Conservation (phyloP, 495 filamentous ascomycete genomes). For the Neurospora hispaniola region DNA sequence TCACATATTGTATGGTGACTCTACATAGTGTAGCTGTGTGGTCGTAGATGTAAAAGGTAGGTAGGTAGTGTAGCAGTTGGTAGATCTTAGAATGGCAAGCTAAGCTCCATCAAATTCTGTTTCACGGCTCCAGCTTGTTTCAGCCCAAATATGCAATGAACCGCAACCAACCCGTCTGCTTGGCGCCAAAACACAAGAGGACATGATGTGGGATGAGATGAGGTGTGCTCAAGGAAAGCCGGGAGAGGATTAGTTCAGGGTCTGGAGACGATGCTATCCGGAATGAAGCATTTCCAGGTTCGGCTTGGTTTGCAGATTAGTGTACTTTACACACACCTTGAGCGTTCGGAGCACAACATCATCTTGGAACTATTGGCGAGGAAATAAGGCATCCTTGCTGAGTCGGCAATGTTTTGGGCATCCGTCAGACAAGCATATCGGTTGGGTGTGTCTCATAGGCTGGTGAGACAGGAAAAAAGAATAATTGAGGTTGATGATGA, state of each 20-base stretch:
- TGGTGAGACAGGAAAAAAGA: not conserved
- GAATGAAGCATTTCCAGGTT: not conserved
- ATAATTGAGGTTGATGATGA: not conserved
- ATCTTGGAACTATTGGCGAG: not conserved
- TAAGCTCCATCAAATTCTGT: slow-evolving; percentile 4
- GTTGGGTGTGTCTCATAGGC: not conserved
- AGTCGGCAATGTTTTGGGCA: not conserved
- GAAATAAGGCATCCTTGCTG: not conserved
- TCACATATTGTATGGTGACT: not conserved
- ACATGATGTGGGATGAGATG: not conserved
- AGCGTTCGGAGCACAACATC: not conserved
- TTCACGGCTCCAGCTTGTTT: slow-evolving; percentile 2
- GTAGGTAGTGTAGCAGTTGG: not conserved
- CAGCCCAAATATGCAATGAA: slow-evolving; percentile 2
- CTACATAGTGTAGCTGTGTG: not conserved
- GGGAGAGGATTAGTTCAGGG: not conserved
- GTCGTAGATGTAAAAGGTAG: not conserved
- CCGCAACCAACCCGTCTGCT: not conserved
- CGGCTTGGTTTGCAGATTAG: not conserved
- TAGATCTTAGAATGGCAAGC: not conserved
- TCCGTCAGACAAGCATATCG: not conserved
- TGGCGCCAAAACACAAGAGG: not conserved
- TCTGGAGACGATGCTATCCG: not conserved
- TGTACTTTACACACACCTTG: not conserved
- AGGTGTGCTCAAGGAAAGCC: not conserved